These are phyloP conservation scores for Spergularia marina DNA, from an alignment of 148 eudicot genomes.

Conservation along the genomic window DNA sequence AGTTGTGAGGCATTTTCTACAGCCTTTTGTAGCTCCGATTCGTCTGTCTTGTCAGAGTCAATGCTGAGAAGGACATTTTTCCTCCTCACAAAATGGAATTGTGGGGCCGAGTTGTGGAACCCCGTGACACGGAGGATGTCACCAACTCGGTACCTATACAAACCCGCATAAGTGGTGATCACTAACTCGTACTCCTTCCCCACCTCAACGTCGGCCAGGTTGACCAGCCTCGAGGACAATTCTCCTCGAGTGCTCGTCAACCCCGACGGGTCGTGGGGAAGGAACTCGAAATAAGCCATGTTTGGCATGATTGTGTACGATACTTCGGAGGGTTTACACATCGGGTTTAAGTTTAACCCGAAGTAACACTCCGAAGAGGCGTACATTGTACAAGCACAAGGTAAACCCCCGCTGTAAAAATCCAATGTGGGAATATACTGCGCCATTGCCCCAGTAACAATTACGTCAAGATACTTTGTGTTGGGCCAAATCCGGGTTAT, in stretches of 20 bases:
- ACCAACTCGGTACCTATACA: constrained; percentile 73
- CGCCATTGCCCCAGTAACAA: constrained; percentile 90
- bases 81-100: constrained; percentile 72
- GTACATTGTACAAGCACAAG: constrained; percentile 67
- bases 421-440: constrained; percentile 78
- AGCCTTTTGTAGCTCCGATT: constrained; percentile 69
- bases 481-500: constrained; percentile 79
- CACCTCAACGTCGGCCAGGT: constrained; percentile 66
- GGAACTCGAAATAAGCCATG: constrained; percentile 85
- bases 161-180: constrained; percentile 80
- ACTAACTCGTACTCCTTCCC: constrained; percentile 87
- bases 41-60: constrained; percentile 86
- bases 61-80: constrained; percentile 78
- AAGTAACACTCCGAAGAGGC: constrained; percentile 78
- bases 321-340: constrained; percentile 69
- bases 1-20: constrained; percentile 57
- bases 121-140: constrained; percentile 87
- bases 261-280: constrained; percentile 45
- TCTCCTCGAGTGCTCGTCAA: neutral
- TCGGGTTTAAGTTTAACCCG: constrained; percentile 72
- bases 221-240: constrained; percentile 41
- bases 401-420: constrained; percentile 69
- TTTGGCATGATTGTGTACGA: constrained; percentile 91
- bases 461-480: constrained; percentile 72
- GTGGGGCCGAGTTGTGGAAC: constrained; percentile 85